Evolutionary conservation across 768 basidiomycete species (phyloP).

Genomic region (Lentinula detonsa): DNA sequence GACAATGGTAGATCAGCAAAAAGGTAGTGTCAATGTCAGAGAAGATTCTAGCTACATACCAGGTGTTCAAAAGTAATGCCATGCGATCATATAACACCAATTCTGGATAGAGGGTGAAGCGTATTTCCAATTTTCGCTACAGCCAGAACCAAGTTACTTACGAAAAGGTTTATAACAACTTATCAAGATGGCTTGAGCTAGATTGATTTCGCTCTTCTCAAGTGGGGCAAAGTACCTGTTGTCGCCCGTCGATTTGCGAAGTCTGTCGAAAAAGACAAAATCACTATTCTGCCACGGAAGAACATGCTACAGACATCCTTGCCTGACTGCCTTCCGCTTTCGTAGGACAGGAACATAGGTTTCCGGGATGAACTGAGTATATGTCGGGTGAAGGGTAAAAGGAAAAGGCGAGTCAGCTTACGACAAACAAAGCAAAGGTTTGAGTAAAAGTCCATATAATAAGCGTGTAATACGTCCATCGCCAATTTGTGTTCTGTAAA

Average conservation of each 20-base stretch:
- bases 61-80: conserved; percentile 65
- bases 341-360: conserved; percentile 61
- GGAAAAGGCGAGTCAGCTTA: conserved; percentile 19
- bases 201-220: conserved; percentile 41
- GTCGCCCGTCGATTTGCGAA: conserved; percentile 54
- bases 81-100: conserved; percentile 65
- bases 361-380: conserved; percentile 57
- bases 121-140: neutral
- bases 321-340: conserved; percentile 55
- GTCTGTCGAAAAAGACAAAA: conserved; percentile 20
- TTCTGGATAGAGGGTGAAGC: conserved; percentile 27
- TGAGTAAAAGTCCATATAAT: conserved; percentile 65
- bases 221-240: conserved; percentile 49
- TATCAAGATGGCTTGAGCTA: conserved; percentile 41
- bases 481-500: conserved; percentile 49
- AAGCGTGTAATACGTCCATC: conserved; percentile 74
- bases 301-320: conserved; percentile 2
- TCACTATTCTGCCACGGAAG: neutral
- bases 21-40: conserved; percentile 19
- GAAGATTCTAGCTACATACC: conserved; percentile 39
- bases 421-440: conserved; percentile 42
- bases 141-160: conserved; percentile 24
- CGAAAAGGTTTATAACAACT: conserved; percentile 72
- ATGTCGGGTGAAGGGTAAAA: neutral
- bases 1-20: too few species aligned